A percentile compares a stretch with the other conserved stretches of the same genome.
These are phyloP conservation scores for Hevea brasiliensis DNA, from an alignment of 345 rosid species.

Conservation along the genomic window DNA sequence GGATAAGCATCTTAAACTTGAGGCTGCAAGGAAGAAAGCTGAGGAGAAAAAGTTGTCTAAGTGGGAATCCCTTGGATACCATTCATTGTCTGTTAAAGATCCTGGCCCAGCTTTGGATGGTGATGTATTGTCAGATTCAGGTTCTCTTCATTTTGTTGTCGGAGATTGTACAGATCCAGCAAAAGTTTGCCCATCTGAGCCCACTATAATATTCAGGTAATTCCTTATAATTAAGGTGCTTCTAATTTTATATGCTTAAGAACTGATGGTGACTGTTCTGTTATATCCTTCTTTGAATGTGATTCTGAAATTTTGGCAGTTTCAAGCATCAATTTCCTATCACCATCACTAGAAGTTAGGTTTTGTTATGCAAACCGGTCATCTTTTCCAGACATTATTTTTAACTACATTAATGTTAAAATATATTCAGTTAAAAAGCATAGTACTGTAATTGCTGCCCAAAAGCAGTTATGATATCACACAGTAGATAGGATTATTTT, in stretches of 20 bases:
- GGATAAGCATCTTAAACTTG: conserved; percentile 47
- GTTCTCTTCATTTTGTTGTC: conserved; percentile 66
- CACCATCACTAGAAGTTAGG: not conserved
- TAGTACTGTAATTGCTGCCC: not conserved
- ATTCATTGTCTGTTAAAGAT: conserved; percentile 61
- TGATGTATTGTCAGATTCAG: conserved; percentile 51
- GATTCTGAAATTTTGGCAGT: not conserved
- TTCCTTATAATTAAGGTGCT: conserved; percentile 4
- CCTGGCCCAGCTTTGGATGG: conserved; percentile 40
- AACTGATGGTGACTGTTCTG: not conserved
- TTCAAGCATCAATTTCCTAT: not conserved
- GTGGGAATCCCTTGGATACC: conserved; percentile 80
- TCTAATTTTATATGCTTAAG: not conserved
- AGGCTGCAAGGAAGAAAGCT: conserved; percentile 66
- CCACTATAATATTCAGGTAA: conserved; percentile 78
- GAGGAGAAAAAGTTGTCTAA: conserved; percentile 65
- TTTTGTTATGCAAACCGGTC: not conserved
- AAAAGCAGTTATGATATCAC: not conserved
- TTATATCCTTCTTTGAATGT: not conserved
- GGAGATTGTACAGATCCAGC: conserved; percentile 84
- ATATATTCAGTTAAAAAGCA: not conserved
- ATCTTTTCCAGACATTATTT: not conserved
- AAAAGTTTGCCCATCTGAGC: conserved; percentile 57
- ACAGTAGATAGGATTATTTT: not conserved
- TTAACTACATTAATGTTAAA: not conserved